Evolutionary conservation across 164 flowering plant species (phyloP).

Genomic region (Vitis cinerea): DNA sequence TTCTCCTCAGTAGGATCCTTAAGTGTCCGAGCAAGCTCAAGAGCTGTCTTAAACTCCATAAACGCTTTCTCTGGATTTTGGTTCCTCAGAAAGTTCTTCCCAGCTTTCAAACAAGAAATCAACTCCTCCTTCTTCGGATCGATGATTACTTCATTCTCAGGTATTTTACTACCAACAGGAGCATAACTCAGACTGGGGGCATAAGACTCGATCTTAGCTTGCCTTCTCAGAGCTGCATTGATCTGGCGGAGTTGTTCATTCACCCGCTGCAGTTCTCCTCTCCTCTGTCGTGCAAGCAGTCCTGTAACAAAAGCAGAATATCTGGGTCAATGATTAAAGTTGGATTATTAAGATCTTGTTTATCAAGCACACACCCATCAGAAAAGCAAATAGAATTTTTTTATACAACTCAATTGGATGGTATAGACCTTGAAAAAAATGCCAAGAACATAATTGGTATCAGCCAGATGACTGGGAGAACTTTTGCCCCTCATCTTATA

Average conservation of each 20-base stretch:
- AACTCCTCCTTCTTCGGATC: conserved; percentile 76
- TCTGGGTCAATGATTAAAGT: no score
- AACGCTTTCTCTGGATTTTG: conserved; percentile 79
- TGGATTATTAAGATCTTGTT: no score
- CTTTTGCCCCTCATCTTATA: no score
- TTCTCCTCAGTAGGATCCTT: conserved; percentile 83
- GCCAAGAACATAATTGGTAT: no score
- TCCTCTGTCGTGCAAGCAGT: conserved; percentile 87
- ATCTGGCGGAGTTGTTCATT: conserved; percentile 96
- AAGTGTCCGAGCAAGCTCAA: conserved; percentile 75
- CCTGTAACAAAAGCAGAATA: conserved; percentile 38
- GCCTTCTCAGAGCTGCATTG: conserved; percentile 88
- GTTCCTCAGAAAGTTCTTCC: conserved; percentile 79
- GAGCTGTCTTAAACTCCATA: conserved; percentile 68
- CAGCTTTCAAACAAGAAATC: conserved; percentile 63
- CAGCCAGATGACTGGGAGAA: no score
- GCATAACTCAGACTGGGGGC: conserved; percentile 94
- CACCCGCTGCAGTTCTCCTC: conserved; percentile 62
- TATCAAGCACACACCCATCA: no score
- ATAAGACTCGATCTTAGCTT: conserved; percentile 97
- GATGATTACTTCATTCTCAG: conserved; percentile 71
- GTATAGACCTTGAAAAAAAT: no score
- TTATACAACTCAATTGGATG: no score
- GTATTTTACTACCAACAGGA: conserved; percentile 63
- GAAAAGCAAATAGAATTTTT: no score